Evolutionary conservation across 2,329 filamentous ascomycete genomes (phyloP), one percentile per base, ranked within the genome.

Genomic region (Apiospora malaysiana): DNA sequence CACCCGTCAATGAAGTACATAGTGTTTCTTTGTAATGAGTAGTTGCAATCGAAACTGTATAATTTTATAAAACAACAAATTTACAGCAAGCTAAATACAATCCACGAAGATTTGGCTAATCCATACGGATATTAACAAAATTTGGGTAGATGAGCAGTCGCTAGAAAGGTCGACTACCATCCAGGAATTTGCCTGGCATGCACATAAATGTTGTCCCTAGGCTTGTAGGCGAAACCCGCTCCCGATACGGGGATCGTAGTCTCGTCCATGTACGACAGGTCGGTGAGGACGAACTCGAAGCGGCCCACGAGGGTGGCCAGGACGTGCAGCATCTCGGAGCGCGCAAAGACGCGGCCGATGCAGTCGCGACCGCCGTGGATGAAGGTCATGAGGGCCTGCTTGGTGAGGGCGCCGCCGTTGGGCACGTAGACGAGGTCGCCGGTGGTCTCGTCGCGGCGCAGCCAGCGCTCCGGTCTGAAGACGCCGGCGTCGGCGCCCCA

Each of bases 401-500:
- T 91, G 76, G 90, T 79, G 21, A 87, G 78, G 0, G 86, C 89
- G 1, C 87, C 73, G n/a, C 73, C 73, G n/a, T 47, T 69, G 23
- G 70, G 68, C 40, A 70, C 71, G 66, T 70, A 73, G 9, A 32
- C 27, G 9, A 46, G 14, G 43, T 21, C 43, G 66, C 42, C 56
- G 18, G 65, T 49, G 43, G 12, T 18, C 66, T 70, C 75, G 7
- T 79, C 82, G 63, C 82, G 79, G 43, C 43, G 43, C 43, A 46
- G 43, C 90, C 90, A 92, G 40, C 90, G 84, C 74, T 90, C 88
- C 0, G 90, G 90, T 5, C 85, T 82, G 79, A 91, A 92, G 5
- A 84, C 79, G n/a, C 90, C 86, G 2, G 87, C 89, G 73, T 91
- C 87, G 0, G 83, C 76, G 5, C 90, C 90, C 90, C 90, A 92